Evolutionary conservation across 306 rosid genomes (phyloP).

Genomic region (Biancaea sappan): DNA sequence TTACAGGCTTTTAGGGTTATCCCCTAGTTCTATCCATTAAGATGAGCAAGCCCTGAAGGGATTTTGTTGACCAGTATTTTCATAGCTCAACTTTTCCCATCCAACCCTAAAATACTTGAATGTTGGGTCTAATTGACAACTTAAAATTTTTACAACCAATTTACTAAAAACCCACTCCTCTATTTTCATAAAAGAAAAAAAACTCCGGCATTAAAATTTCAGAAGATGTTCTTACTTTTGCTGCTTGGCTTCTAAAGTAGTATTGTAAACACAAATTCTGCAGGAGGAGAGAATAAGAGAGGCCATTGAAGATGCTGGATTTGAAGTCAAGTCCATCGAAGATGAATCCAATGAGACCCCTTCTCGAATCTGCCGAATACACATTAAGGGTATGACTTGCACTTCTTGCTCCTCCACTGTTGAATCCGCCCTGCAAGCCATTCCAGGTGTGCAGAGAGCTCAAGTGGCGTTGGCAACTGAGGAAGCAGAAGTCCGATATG

Average conservation of each 20-base stretch:
- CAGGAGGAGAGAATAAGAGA: conserved; percentile 63
- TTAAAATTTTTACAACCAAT: too few species aligned
- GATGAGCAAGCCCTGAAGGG: too few species aligned
- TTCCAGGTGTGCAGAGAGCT: conserved; percentile 61
- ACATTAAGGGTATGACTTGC: conserved; percentile 74
- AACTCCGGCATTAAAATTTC: too few species aligned
- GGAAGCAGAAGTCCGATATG: conserved; percentile 70
- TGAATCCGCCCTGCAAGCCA: conserved; percentile 59
- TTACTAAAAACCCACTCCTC: too few species aligned
- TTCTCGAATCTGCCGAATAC: conserved; percentile 60
- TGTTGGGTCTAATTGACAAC: too few species aligned
- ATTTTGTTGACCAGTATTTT: too few species aligned
- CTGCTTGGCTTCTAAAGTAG: neutral
- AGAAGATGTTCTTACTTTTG: neutral
- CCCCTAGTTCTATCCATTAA: too few species aligned
- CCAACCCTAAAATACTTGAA: too few species aligned
- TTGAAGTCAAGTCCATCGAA: conserved; percentile 48
- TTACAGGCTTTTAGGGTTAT: too few species aligned
- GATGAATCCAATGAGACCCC: conserved; percentile 35
- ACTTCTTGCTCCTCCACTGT: conserved; percentile 72
- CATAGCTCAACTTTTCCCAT: too few species aligned
- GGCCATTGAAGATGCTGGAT: conserved; percentile 71
- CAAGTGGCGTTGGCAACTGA: conserved; percentile 74
- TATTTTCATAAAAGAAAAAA: too few species aligned
- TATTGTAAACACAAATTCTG: neutral